Conservation (phyloP, 176 grass and related monocot species). For the Eragrostis nindensis region DNA sequence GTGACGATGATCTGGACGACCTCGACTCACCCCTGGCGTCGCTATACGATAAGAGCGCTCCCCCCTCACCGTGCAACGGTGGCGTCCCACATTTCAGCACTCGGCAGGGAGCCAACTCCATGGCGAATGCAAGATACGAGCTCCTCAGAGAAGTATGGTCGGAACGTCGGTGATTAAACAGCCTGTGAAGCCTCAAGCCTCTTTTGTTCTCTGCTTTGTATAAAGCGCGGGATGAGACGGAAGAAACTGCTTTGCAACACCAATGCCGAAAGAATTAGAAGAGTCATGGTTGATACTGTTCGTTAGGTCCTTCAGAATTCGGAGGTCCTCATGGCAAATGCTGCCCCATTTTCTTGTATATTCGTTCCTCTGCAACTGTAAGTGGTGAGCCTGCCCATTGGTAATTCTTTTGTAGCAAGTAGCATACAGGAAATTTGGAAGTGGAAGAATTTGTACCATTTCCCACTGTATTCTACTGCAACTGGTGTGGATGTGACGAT, state of each 20-base stretch:
- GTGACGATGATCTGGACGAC: slow-evolving; percentile 79
- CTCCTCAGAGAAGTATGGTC: slow-evolving; percentile 74
- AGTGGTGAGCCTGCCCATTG: neutral
- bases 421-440: slow-evolving; percentile 14
- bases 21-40: slow-evolving; percentile 58
- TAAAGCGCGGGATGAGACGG: neutral
- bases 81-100: neutral
- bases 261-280: neutral
- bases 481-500: neutral
- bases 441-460: neutral
- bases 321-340: neutral
- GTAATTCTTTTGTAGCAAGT: neutral
- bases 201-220: neutral
- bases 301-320: neutral
- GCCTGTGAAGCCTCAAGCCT: neutral
- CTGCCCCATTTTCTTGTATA: slow-evolving; percentile 27
- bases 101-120: slow-evolving; percentile 14
- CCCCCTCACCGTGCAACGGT: slow-evolving; percentile 45
- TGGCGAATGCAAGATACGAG: slow-evolving; percentile 59
- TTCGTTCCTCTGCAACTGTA: neutral
- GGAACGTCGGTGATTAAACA: slow-evolving; percentile 24
- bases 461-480: neutral
- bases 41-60: slow-evolving; percentile 62
- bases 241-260: neutral
- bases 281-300: neutral